Evolutionary conservation across 2,329 filamentous ascomycete genomes (phyloP).

Genomic region (Hypoxylon sp.): DNA sequence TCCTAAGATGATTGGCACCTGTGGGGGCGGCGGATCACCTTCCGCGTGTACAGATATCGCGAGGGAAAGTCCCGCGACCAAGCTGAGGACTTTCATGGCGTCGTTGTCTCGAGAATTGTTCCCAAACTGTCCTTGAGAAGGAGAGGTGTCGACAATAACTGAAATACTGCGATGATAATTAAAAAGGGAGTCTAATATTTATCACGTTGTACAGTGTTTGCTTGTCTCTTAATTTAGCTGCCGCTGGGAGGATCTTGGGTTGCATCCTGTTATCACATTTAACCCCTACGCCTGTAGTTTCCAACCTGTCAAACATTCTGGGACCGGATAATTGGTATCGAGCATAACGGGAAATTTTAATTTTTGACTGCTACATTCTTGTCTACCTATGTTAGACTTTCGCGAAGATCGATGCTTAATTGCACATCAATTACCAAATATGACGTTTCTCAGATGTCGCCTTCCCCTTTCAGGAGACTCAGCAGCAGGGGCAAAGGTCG

Average conservation of each 20-base stretch:
- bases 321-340: constrained; percentile 29
- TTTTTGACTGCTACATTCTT: constrained; percentile 22
- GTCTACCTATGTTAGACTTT: constrained; percentile 22
- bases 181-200: constrained; percentile 10
- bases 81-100: constrained; percentile 21
- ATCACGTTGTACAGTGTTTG: background rate
- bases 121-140: background rate
- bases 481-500: background rate
- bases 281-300: constrained; percentile 28
- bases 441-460: background rate
- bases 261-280: constrained; percentile 28
- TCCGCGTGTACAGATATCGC: constrained; percentile 14
- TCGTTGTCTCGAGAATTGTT: background rate
- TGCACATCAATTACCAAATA: constrained; percentile 18
- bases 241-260: constrained; percentile 18
- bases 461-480: background rate
- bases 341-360: constrained; percentile 19
- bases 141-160: background rate
- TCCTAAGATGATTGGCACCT: constrained; percentile 29
- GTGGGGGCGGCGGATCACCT: constrained; percentile 35
- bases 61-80: constrained; percentile 21
- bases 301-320: constrained; percentile 10
- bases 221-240: constrained; percentile 18
- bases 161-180: background rate
- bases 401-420: constrained; percentile 20